phyloP scores from a whole-genome alignment of 2,329 filamentous ascomycete species.

The Sporothrix inflata region DNA sequence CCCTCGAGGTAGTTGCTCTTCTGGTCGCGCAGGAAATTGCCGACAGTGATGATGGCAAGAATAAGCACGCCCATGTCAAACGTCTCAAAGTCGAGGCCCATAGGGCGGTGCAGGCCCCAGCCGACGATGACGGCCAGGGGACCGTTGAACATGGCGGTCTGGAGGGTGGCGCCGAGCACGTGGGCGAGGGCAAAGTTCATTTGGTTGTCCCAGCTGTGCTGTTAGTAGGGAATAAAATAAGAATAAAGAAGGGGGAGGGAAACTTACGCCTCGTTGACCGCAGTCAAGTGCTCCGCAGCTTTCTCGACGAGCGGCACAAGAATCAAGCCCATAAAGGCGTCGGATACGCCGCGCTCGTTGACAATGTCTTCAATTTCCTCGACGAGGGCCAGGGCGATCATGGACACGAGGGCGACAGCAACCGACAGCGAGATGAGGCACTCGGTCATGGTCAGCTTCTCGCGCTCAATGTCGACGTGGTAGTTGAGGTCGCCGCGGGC shows the following conservation, averaged over 20 bases:
- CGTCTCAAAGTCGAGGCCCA: slow-evolving; percentile 83
- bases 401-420: slow-evolving; percentile 68
- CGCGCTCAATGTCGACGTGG: slow-evolving; percentile 62
- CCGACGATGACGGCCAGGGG: slow-evolving; percentile 82
- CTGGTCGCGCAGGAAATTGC: slow-evolving; percentile 83
- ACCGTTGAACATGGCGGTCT: slow-evolving; percentile 86
- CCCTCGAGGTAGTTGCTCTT: slow-evolving; percentile 93
- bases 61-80: slow-evolving; percentile 85
- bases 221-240: not conserved
- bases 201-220: slow-evolving; percentile 65
- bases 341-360: slow-evolving; percentile 49
- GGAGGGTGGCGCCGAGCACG: slow-evolving; percentile 82
- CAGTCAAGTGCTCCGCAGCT: slow-evolving; percentile 81
- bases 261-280: slow-evolving; percentile 71
- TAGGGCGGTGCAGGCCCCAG: slow-evolving; percentile 71
- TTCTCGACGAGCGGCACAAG: slow-evolving; percentile 83
- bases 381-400: slow-evolving; percentile 76
- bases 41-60: slow-evolving; percentile 82
- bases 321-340: slow-evolving; percentile 69
- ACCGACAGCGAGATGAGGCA: slow-evolving; percentile 66
- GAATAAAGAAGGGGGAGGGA: not conserved
- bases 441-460: slow-evolving; percentile 75
- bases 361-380: slow-evolving; percentile 68
- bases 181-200: slow-evolving; percentile 87
- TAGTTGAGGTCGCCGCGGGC: slow-evolving; percentile 12